Conservation (phyloP, 169 alveolate genomes). For the Plasmodium gonderi region DNA sequence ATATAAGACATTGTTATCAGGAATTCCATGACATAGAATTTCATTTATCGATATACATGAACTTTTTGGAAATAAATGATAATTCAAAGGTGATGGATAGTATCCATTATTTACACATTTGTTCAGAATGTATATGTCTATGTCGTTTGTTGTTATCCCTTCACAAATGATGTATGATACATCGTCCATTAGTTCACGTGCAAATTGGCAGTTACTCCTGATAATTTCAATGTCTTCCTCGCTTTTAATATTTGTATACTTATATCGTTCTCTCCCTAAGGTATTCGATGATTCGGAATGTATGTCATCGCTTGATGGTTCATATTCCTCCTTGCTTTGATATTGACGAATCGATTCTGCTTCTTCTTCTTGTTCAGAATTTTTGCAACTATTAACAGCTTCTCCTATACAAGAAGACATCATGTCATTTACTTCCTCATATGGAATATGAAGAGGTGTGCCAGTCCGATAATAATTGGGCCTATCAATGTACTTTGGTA, state of each 20-base stretch:
- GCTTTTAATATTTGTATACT: slow-evolving; percentile 74
- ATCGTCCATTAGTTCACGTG: slow-evolving; percentile 81
- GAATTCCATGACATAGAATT: slow-evolving; percentile 84
- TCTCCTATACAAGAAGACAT: too few relatives aligned
- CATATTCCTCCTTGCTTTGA: too few relatives aligned
- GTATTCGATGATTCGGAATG: too few relatives aligned
- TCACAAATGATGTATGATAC: slow-evolving; percentile 75
- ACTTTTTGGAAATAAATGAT: slow-evolving; percentile 82
- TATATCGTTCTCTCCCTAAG: slow-evolving; percentile 53
- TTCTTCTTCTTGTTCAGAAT: not conserved
- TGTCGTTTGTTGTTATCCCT: slow-evolving; percentile 82
- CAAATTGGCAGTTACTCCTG: slow-evolving; percentile 77
- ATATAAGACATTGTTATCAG: slow-evolving; percentile 79
- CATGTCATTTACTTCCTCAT: not conserved
- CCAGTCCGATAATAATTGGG: slow-evolving; percentile 83
- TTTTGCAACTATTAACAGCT: too few relatives aligned
- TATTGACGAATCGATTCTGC: too few relatives aligned
- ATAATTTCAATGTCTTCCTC: slow-evolving; percentile 79
- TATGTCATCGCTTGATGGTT: too few relatives aligned
- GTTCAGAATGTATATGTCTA: slow-evolving; percentile 77
- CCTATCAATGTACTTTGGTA: slow-evolving; percentile 74
- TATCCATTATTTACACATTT: slow-evolving; percentile 78
- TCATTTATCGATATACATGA: slow-evolving; percentile 82
- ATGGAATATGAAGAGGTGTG: slow-evolving; percentile 77
- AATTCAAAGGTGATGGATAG: slow-evolving; percentile 83